A percentile compares a stretch with the other conserved stretches of the same genome.
phyloP scores from a whole-genome alignment of 352 stramenopile species.

The Phytophthora aleatoria region DNA sequence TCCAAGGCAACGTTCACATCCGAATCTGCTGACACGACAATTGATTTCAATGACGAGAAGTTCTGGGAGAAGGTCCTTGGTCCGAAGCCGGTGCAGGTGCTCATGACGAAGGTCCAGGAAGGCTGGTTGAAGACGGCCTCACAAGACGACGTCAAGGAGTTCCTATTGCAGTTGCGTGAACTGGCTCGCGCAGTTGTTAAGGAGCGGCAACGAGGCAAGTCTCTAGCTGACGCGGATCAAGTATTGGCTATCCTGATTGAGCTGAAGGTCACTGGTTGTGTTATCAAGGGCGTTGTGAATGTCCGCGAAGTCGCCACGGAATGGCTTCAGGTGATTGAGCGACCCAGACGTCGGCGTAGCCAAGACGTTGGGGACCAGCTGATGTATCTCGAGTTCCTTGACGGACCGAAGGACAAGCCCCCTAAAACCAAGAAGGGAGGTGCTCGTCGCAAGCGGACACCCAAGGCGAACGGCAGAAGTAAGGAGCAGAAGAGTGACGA shows the following conservation, averaged over 20 bases:
- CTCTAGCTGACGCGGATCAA: conserved; percentile 82
- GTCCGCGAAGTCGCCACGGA: conserved; percentile 76
- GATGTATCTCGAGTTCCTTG: conserved; percentile 88
- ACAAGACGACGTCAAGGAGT: conserved; percentile 83
- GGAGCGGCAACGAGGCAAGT: conserved; percentile 84
- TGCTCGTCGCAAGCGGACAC: conserved; percentile 37
- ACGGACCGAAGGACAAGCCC: conserved; percentile 62
- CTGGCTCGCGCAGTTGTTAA: conserved; percentile 82
- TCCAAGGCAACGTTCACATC: conserved; percentile 90
- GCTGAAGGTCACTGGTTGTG: conserved; percentile 83
- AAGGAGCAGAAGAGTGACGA: conserved; percentile 56
- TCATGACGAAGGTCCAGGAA: conserved; percentile 91
- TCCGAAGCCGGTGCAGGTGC: conserved; percentile 81
- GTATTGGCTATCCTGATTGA: conserved; percentile 89
- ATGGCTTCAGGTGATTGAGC: conserved; percentile 88
- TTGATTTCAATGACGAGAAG: conserved; percentile 92
- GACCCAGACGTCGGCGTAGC: conserved; percentile 84
- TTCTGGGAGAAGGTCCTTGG: conserved; percentile 92
- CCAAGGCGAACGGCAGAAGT: conserved; percentile 43
- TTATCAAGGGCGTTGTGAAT: conserved; percentile 77
- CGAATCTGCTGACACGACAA: conserved; percentile 85
- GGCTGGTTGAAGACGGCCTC: conserved; percentile 71
- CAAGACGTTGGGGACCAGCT: conserved; percentile 83
- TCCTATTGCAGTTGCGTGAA: conserved; percentile 78
- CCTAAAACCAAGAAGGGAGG: conserved; percentile 47